Evolutionary conservation across 306 rosid genomes (phyloP), one percentile per base, ranked within the genome.

Genomic region (Trifolium subterraneum): DNA sequence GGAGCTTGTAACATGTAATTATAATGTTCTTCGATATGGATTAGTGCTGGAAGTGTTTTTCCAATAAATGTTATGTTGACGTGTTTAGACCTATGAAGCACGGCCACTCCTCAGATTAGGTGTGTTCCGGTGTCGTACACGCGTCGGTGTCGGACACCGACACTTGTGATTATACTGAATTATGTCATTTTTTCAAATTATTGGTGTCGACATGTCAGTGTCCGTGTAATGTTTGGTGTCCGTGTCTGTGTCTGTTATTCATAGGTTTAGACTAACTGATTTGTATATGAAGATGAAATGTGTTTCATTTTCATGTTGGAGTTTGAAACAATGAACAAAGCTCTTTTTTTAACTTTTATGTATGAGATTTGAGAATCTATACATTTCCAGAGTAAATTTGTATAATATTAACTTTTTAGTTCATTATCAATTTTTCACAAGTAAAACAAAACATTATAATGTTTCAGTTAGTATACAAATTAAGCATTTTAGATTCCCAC

Each of bases 401-500:
- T n/a, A n/a, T n/a, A n/a, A n/a, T n/a, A n/a, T n/a, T n/a, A n/a
- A 25, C 3, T 47, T 12, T 13, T 14, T 23, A 39, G 58, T 75
- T 54, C 39, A 8, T 50, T 33, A 6, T 29, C 60, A 73, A 18
- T 45, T n/a, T 63, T 16, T 14, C 23, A 29, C 8, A 8, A 42
- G 18, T 19, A 7, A 56, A 5, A 13, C 4, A 9, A 71, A 36
- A 23, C 8, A 33, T 56, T 15, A 7, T 23, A 42, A 8, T 14
- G 44, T 7, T 56, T 71, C 7, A 0, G 55, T 14, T 55, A 38
- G n/a, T 71, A 7, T 20, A 7, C 10, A 22, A 23, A 15, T 56
- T 71, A 52, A 23, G 70, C 68, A 55, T 55, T 25, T 3, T 41
- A 63, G 74, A 44, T 15, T 20, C 69, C 68, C 38, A 31, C 9